Base-by-base conservation (phyloP, 768 basidiomycete species). In the Mycena maculata region DNA sequence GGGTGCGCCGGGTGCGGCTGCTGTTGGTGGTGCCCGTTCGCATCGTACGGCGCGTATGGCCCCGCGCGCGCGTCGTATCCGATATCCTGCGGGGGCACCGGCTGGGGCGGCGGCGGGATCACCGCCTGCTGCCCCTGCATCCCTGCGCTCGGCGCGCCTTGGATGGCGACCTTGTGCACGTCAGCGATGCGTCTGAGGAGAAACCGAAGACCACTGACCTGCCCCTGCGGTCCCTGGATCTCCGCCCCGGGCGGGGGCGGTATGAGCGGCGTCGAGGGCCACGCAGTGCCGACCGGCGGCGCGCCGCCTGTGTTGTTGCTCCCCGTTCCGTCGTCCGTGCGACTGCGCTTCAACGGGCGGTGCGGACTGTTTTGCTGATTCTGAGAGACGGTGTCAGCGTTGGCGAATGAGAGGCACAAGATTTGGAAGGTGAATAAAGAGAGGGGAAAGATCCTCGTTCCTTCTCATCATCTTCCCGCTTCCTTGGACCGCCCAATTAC, bases 261-360 rank as follows among this genome's bases (percentile, higher is more conserved):
- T 27, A 71, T 70, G 15, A 70, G 28, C 22, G 69, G 69, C 31
- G 50, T 39, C 52, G 69, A 49, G 11, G 69, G 69, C 69, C 69
- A 70, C 4, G 69, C 42, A 15, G 69, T 60, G 5, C 69, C 69
- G 20, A 66, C 72, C 11, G 74, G 66, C 36, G 74, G 67, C 38
- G 73, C 59, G 20, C 72, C 72, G n/a, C 71, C 61, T 39, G 72
- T 74, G 33, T 73, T 65, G 30, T 75, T 74, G n/a, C 71, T 68
- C 13, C 72, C 73, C 18, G 31, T 63, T 16, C 61, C 70, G 50
- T 81, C 81, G 41, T 83, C 81, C 38, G 77, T 75, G 28, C 82
- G 76, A 27, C 70, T 76, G 11, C 83, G 74, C 65, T 84, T 84
- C 8, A 76, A 68, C 6, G 81, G 79, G 1, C 81, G 77, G 22